Evolutionary conservation across 768 basidiomycete genomes (phyloP).

Genomic region (Psilocybe cubensis): DNA sequence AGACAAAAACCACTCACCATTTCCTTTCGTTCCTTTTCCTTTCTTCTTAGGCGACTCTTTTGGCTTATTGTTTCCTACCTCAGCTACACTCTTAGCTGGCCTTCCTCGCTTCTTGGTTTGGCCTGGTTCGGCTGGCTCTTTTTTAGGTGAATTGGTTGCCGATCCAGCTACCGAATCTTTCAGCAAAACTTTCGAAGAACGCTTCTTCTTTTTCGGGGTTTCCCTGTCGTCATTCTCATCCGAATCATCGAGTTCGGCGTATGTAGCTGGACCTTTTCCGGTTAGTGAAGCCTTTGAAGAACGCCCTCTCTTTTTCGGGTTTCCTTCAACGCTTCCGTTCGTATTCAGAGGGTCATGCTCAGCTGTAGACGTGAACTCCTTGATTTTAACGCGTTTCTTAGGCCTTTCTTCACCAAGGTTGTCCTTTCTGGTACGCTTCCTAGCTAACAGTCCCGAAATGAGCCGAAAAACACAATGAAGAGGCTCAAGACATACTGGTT

Average conservation of each 20-base stretch:
- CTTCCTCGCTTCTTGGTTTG: neutral
- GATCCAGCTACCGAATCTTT: neutral
- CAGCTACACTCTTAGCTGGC: neutral
- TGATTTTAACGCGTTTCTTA: constrained; percentile 8
- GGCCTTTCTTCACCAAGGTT: neutral
- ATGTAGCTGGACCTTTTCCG: too few relatives aligned
- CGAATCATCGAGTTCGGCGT: too few relatives aligned
- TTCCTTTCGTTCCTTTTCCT: neutral
- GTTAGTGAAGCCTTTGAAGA: too few relatives aligned
- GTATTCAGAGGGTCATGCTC: neutral
- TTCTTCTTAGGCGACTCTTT: constrained; percentile 1
- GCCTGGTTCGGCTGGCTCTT: neutral
- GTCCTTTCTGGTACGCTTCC: constrained; percentile 7
- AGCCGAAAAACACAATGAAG: too few relatives aligned
- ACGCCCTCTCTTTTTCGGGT: neutral
- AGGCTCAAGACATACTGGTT: neutral
- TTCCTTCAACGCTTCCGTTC: neutral
- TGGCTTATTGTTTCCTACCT: neutral
- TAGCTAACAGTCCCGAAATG: too few relatives aligned
- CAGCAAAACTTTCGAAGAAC: too few relatives aligned
- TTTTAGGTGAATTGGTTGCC: neutral
- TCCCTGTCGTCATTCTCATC: too few relatives aligned
- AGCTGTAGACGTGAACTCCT: neutral
- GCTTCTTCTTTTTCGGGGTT: too few relatives aligned
- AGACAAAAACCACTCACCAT: neutral